phyloP scores from a whole-genome alignment of 495 filamentous ascomycete species.

The Lophiotrema nucula region DNA sequence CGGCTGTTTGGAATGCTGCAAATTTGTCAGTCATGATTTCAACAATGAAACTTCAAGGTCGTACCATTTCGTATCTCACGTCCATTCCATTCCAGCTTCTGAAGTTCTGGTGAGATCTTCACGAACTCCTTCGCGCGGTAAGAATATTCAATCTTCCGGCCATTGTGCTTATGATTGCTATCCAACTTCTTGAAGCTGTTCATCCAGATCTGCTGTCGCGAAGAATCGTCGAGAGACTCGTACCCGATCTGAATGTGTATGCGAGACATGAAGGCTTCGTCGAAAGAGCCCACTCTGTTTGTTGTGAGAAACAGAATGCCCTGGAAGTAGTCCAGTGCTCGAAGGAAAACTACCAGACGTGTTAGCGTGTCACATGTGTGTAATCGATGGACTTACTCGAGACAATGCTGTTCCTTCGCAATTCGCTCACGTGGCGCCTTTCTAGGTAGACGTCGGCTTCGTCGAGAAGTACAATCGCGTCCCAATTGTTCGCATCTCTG shows the following conservation, averaged over 20 bases:
- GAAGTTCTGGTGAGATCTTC: not conserved
- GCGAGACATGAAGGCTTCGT: conserved; percentile 17
- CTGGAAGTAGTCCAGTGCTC: conserved; percentile 56
- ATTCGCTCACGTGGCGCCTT: conserved; percentile 41
- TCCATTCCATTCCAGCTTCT: conserved; percentile 18
- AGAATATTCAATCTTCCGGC: not conserved
- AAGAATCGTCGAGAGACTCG: not conserved
- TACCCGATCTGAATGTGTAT: conserved; percentile 15
- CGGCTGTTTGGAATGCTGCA: conserved; percentile 17
- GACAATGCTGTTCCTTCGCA: conserved; percentile 51
- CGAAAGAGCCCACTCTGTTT: conserved; percentile 49
- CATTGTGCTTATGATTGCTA: not conserved
- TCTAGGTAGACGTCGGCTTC: conserved; percentile 59
- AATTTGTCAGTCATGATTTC: not conserved
- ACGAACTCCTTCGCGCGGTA: not conserved
- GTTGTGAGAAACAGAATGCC: conserved; percentile 43
- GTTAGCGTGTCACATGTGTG: not conserved
- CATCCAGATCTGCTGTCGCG: conserved; percentile 10
- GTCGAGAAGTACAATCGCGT: conserved; percentile 52
- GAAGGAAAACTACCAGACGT: conserved; percentile 45
- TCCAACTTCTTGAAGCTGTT: conserved; percentile 10
- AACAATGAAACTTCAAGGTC: not conserved
- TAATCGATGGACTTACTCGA: conserved; percentile 34
- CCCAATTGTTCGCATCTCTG: conserved; percentile 17
- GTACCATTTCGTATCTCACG: conserved; percentile 18